Percentiles rank a stretch among this genome's conserved stretches.
These are phyloP conservation scores for Leptomonas pyrrhocoris DNA, from an alignment of 208 protist genomes.

Conservation along the genomic window DNA sequence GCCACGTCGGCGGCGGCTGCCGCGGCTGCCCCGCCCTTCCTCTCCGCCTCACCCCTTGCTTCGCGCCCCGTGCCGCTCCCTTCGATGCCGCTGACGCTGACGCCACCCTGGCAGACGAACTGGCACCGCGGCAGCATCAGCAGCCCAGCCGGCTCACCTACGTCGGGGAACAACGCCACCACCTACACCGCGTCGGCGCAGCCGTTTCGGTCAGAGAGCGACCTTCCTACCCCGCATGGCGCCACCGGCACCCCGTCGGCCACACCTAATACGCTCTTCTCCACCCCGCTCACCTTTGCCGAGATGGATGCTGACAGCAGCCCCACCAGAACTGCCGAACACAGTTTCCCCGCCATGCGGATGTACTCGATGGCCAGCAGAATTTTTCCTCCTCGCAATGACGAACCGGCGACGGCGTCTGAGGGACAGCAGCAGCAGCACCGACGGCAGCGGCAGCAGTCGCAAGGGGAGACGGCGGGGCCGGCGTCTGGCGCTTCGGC, in stretches of 20 bases:
- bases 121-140: background rate
- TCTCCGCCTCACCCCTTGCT: background rate
- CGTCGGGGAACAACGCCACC: background rate
- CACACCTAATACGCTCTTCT: background rate
- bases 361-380: background rate
- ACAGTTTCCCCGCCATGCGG: background rate
- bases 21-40: background rate
- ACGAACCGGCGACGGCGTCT: background rate
- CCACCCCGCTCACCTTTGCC: conserved; percentile 2
- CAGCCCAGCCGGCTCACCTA: background rate
- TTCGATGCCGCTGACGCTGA: background rate
- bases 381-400: no score
- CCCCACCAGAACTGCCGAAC: background rate
- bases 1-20: background rate
- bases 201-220: conserved; percentile 8
- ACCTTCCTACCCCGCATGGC: background rate
- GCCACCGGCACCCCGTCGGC: background rate
- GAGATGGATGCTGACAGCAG: conserved; percentile 1
- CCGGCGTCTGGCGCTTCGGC: background rate
- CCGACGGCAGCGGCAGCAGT: no score
- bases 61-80: background rate
- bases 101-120: background rate
- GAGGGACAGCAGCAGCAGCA: conserved; percentile 1
- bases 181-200: background rate
- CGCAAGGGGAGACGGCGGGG: background rate